phyloP scores from a whole-genome alignment of 768 basidiomycete species.

The Rhodosporidiobolus odoratus region DNA sequence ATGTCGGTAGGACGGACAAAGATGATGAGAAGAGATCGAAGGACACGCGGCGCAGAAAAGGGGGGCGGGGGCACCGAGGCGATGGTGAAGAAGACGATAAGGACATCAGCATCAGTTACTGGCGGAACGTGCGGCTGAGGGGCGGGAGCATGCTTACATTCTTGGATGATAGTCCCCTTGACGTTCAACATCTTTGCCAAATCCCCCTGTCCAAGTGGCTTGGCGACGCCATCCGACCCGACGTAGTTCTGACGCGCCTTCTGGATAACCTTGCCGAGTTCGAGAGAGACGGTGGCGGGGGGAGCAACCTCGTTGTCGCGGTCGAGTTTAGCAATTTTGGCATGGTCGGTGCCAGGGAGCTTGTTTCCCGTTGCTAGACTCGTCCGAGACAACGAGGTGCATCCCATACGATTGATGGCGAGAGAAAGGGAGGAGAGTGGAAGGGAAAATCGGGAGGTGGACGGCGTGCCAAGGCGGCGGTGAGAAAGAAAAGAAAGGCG shows the following conservation, averaged over 20 bases:
- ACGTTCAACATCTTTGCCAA: slow-evolving; percentile 37
- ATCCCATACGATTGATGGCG: background rate
- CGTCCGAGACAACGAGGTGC: too few relatives aligned
- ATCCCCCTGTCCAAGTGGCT: slow-evolving; percentile 36
- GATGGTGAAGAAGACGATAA: too few relatives aligned
- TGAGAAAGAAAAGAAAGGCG: too few relatives aligned
- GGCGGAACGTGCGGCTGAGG: too few relatives aligned
- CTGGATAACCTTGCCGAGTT: slow-evolving; percentile 40
- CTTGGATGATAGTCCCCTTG: slow-evolving; percentile 33
- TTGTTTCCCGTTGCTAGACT: slow-evolving; percentile 36
- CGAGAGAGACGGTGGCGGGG: slow-evolving; percentile 37
- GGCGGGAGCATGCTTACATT: slow-evolving; percentile 20
- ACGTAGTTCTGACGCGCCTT: slow-evolving; percentile 37
- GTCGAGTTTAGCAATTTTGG: slow-evolving; percentile 41
- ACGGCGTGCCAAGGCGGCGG: too few relatives aligned
- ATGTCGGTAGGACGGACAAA: background rate
- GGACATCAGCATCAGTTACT: background rate
- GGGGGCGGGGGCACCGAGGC: background rate
- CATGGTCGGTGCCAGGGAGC: slow-evolving; percentile 28
- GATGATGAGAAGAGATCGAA: background rate
- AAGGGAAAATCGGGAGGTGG: too few relatives aligned
- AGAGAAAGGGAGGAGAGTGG: background rate
- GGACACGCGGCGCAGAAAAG: background rate
- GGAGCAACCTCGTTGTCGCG: slow-evolving; percentile 41
- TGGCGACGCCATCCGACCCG: slow-evolving; percentile 19